Evolutionary conservation across 495 filamentous ascomycete species (phyloP).

Genomic region (Choiromyces venosus): DNA sequence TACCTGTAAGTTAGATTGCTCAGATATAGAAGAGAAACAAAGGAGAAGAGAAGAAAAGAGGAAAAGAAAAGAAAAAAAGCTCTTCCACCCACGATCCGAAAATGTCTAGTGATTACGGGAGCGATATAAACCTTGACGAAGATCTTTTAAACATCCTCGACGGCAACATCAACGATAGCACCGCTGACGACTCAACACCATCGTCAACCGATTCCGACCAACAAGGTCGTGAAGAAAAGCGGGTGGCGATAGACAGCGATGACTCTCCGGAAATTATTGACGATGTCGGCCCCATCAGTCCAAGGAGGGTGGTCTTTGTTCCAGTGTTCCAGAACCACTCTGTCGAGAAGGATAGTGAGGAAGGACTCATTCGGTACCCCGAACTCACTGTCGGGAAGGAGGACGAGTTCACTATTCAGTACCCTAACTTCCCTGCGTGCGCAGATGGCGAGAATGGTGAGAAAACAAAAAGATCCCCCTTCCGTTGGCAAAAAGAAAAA

Average conservation of each 20-base stretch:
- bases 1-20: neutral
- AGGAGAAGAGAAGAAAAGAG: neutral
- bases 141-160: slow-evolving; percentile 33
- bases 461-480: neutral
- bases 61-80: neutral
- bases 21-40: neutral
- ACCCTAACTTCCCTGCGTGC: slow-evolving; percentile 12
- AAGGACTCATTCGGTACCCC: neutral
- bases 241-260: slow-evolving; percentile 5
- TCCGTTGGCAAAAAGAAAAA: neutral
- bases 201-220: neutral
- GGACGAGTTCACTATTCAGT: neutral
- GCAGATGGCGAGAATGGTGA: slow-evolving; percentile 26
- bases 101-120: slow-evolving; percentile 43
- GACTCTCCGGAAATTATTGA: slow-evolving; percentile 14
- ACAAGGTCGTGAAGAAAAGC: slow-evolving; percentile 7
- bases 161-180: slow-evolving; percentile 2
- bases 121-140: slow-evolving; percentile 40
- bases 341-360: neutral
- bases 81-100: neutral
- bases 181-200: neutral
- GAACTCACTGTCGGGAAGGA: neutral
- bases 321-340: neutral
- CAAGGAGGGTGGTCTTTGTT: slow-evolving; percentile 14
- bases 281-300: slow-evolving; percentile 16